These are phyloP conservation scores for Apiospora phragmitis DNA, from an alignment of 2,329 filamentous ascomycete genomes.

Conservation along the genomic window DNA sequence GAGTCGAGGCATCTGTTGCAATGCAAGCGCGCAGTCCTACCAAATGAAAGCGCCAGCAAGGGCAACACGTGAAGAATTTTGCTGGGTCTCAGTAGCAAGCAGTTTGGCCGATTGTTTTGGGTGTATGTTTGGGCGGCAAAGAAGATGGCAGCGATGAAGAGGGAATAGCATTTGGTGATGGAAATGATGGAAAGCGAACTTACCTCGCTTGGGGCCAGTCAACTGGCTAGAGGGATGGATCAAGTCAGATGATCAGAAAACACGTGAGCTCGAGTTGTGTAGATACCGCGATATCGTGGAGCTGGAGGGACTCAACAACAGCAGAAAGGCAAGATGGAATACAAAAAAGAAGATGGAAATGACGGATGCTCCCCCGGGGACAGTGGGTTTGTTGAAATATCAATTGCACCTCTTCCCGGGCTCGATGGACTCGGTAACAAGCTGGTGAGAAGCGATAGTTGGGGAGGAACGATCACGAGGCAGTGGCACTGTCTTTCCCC, in stretches of 20 bases:
- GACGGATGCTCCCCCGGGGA: background rate
- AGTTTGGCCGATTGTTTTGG: background rate
- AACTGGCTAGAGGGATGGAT: conserved; percentile 6
- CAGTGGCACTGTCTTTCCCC: conserved; percentile 11
- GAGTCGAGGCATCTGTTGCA: background rate
- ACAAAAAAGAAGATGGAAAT: background rate
- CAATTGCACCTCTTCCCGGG: conserved; percentile 5
- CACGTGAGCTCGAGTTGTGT: conserved; percentile 7
- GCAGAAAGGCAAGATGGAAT: background rate
- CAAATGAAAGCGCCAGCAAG: background rate
- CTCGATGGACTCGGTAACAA: conserved; percentile 4
- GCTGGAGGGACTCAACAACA: background rate
- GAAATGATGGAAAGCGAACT: conserved; percentile 4
- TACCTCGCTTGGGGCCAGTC: conserved; percentile 5
- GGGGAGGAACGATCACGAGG: conserved; percentile 12
- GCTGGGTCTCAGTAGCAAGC: background rate
- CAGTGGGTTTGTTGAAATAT: background rate
- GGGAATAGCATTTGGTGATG: background rate
- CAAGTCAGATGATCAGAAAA: conserved; percentile 13
- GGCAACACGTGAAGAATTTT: conserved; percentile 1
- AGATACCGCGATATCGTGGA: conserved; percentile 9
- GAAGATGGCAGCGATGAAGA: background rate
- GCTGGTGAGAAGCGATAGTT: conserved; percentile 11
- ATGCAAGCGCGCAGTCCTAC: background rate
- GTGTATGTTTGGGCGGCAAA: background rate